Conservation (phyloP, 1,139 yeast species). For the Kluyveromyces sp. region DNA sequence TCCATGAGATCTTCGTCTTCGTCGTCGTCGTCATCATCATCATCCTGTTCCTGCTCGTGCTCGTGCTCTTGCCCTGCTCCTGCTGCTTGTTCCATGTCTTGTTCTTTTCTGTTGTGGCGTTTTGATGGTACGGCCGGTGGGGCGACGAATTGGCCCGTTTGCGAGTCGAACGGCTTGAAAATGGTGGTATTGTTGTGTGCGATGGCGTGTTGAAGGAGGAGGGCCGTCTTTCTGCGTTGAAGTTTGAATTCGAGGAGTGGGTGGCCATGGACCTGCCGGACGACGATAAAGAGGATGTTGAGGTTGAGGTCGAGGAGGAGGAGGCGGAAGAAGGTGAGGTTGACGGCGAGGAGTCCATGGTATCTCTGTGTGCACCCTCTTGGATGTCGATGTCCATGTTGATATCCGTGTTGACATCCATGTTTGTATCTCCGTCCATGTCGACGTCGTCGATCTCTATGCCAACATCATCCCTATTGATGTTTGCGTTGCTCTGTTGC, state of each 20-base stretch:
- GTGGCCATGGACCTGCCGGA: background rate
- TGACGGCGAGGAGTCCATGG: background rate
- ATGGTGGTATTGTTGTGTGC: constrained; percentile 9
- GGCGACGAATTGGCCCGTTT: constrained; percentile 24
- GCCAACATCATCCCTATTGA: background rate
- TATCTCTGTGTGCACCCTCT: background rate
- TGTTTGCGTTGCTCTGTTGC: background rate
- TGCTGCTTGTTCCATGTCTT: too few relatives aligned
- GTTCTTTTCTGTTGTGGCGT: background rate
- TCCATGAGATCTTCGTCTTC: background rate
- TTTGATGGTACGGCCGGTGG: constrained; percentile 6
- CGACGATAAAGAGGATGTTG: background rate
- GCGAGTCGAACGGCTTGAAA: constrained; percentile 27
- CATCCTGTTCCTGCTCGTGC: too few relatives aligned
- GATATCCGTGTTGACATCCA: background rate
- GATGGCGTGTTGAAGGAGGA: constrained; percentile 8
- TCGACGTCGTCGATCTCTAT: background rate
- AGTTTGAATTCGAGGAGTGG: background rate
- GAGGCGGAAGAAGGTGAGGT: background rate
- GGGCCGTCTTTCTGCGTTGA: constrained; percentile 4
- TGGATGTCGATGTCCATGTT: background rate
- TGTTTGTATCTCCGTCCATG: background rate
- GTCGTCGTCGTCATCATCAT: too few relatives aligned
- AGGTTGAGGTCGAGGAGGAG: background rate
- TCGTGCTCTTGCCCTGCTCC: too few relatives aligned